phyloP scores from a whole-genome alignment of 306 rosid species.

The Herpetospermum pedunculosum region DNA sequence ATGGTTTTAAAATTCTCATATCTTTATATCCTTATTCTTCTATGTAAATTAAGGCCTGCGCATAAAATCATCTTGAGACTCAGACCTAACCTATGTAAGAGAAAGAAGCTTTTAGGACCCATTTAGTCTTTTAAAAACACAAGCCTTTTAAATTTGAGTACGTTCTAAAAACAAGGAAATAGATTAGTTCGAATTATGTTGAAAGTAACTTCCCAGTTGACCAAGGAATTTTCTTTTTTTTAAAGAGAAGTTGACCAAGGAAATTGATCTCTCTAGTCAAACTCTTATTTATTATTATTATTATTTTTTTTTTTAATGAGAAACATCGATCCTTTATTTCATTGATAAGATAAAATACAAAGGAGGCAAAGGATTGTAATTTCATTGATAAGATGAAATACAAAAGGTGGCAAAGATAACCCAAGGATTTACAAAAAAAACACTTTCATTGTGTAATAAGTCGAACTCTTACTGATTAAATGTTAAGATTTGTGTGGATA shows the following conservation, averaged over 20 bases:
- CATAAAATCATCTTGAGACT: neutral
- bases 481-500: neutral
- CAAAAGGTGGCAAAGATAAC: no score
- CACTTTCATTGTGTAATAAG: no score
- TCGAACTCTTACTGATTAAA: no score
- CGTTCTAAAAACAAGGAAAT: neutral
- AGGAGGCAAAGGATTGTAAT: no score
- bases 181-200: neutral
- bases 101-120: neutral
- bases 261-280: neutral
- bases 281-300: no score
- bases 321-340: no score
- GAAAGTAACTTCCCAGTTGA: neutral
- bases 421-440: no score
- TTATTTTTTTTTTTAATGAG: no score
- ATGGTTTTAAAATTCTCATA: neutral
- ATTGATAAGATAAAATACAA: no score
- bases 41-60: neutral
- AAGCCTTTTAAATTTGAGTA: neutral
- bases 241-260: no score
- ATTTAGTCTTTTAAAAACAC: neutral
- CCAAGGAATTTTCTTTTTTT: no score
- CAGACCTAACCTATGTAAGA: neutral
- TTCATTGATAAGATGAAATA: no score
- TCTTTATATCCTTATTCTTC: neutral